A percentile compares a stretch with the other conserved stretches of the same genome.
Conservation (phyloP, 2,329 filamentous ascomycete genomes). For the Bipolaris sorokiniana region DNA sequence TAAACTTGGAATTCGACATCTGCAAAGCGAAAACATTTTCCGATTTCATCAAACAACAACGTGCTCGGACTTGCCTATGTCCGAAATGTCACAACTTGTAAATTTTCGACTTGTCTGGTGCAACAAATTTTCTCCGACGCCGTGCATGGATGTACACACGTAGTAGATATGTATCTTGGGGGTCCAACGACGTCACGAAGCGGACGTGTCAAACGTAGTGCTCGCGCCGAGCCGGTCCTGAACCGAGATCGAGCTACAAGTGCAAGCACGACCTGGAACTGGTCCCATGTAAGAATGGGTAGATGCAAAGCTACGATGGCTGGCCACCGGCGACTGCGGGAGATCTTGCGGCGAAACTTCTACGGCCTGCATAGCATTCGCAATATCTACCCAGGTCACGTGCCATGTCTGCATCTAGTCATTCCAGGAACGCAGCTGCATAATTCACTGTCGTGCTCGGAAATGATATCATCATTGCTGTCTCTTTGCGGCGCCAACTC, state of each 20-base stretch:
- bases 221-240: slow-evolving; percentile 32
- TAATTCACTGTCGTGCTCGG: background rate
- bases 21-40: background rate
- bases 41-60: background rate
- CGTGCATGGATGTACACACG: too few relatives aligned
- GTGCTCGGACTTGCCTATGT: background rate
- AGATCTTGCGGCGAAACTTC: slow-evolving; percentile 2
- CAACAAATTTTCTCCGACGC: background rate
- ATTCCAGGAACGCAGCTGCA: slow-evolving; percentile 8
- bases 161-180: background rate
- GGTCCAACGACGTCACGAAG: slow-evolving; percentile 12
- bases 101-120: too few relatives aligned
- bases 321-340: slow-evolving; percentile 12
- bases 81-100: too few relatives aligned
- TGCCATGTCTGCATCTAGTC: background rate
- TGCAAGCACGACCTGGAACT: slow-evolving; percentile 29
- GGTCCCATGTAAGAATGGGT: slow-evolving; percentile 18
- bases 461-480: slow-evolving; percentile 9
- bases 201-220: slow-evolving; percentile 30
- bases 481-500: background rate
- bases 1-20: slow-evolving; percentile 1
- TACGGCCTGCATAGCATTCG: background rate
- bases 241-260: slow-evolving; percentile 33
- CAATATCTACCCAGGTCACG: slow-evolving; percentile 4
- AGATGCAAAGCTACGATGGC: background rate